phyloP scores from a whole-genome alignment of 768 basidiomycete species.

The Amanita rubescens region DNA sequence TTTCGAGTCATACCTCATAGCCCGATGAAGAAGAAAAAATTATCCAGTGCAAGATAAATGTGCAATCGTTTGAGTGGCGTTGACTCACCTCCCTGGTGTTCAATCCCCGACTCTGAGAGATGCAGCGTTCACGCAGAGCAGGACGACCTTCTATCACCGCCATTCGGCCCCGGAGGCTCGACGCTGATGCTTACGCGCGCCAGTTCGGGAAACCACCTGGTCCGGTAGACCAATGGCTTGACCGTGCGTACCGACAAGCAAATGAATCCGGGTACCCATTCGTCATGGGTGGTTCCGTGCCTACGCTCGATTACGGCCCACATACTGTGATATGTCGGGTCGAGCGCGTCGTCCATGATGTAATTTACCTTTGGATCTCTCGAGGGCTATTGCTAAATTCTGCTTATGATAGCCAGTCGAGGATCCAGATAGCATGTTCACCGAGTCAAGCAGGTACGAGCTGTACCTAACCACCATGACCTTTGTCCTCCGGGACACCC shows the following conservation, averaged over 20 bases:
- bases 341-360: neutral
- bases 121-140: neutral
- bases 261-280: neutral
- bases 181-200: neutral
- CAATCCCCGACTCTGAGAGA: neutral
- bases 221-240: neutral
- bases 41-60: neutral
- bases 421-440: neutral
- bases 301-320: neutral
- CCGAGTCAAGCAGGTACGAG: neutral
- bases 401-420: neutral
- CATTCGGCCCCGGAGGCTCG: neutral
- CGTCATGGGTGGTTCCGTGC: neutral
- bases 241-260: neutral
- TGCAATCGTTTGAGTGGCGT: neutral
- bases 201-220: neutral
- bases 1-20: too few species aligned
- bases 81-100: neutral
- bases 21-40: neutral
- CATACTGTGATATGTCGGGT: neutral
- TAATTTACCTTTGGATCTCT: neutral
- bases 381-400: neutral
- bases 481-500: neutral
- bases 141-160: neutral
- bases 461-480: neutral